Base-by-base conservation (phyloP, 2,329 filamentous ascomycete species). In the Myriosclerotinia duriaeana region DNA sequence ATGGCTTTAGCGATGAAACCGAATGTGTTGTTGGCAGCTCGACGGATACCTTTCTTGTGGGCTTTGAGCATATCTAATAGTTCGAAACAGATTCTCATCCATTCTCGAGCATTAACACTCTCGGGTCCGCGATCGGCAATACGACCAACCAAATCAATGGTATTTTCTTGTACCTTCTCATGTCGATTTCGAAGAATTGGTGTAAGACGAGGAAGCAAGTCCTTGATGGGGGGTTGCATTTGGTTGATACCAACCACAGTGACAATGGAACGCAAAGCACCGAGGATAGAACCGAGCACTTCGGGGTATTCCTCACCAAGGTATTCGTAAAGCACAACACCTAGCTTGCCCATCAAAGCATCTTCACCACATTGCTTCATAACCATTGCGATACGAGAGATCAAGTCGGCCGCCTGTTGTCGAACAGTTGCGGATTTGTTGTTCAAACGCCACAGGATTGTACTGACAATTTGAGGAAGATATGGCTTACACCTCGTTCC, bases 41-140 rank as follows among this genome's bases (percentile, higher is more conserved):
- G 90, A 71, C 95, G 91, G 73, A 99, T 99, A 71, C 95, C 96
- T 84, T 99, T 99, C 81, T 99, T 99, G 83, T 99, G 95, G 8
- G 95, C 95, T 80, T 99, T 99, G 75, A 99, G 86, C 95, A 99
- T 99, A 80, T 99, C 95, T 40, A 99, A 87, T 64, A 99, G 83
- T 81, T 99, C 95, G 79, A 99, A 99, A 81, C 95, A 99, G 78
- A 99, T 99, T 77, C 95, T 89, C 96, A 99, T 99, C 95, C 95
- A 99, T 79, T 99, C 95, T 75, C 95, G 87, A 17, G 95, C 93
- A 76, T 97, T 97, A 77, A 99, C 95, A 70, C 91, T 94, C 79
- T 99, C 95, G 1, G 95, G 93, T 0, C 95, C 96, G 71, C 95
- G 91, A 79, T 99, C 95, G 20, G 96, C 95, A 73, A 99, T 98